These are phyloP conservation scores for Cordyceps pruinosa DNA, from an alignment of 2,329 filamentous ascomycete species.

Conservation along the genomic window DNA sequence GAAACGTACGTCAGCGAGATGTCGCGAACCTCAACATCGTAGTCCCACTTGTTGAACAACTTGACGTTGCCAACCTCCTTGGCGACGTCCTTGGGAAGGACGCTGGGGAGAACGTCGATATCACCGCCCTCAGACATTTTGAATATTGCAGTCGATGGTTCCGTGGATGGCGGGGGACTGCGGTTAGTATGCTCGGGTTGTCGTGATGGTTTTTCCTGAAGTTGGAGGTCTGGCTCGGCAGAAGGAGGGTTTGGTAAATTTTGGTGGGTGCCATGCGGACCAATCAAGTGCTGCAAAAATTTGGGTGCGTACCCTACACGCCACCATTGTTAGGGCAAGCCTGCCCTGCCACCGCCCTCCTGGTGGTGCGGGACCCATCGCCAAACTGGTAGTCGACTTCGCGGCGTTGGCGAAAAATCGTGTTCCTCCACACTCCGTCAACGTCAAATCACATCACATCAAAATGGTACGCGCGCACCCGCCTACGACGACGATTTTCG, in stretches of 20 bases:
- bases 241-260: slow-evolving; percentile 28
- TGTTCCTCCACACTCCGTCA: slow-evolving; percentile 30
- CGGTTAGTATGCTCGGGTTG: slow-evolving; percentile 31
- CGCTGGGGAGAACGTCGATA: slow-evolving; percentile 76
- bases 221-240: slow-evolving; percentile 28
- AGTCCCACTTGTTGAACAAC: slow-evolving; percentile 96
- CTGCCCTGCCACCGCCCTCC: slow-evolving; percentile 27
- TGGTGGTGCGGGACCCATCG: slow-evolving; percentile 16
- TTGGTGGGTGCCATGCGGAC: slow-evolving; percentile 27
- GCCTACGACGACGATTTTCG: background rate
- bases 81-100: slow-evolving; percentile 89
- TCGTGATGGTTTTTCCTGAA: slow-evolving; percentile 32
- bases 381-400: slow-evolving; percentile 24
- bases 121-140: slow-evolving; percentile 93
- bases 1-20: slow-evolving; percentile 91
- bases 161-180: slow-evolving; percentile 30
- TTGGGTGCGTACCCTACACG: slow-evolving; percentile 23
- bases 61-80: slow-evolving; percentile 87
- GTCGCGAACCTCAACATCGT: slow-evolving; percentile 99
- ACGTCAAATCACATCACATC: slow-evolving; percentile 34
- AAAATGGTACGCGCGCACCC: slow-evolving; percentile 34
- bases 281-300: slow-evolving; percentile 29
- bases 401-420: slow-evolving; percentile 24
- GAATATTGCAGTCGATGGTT: slow-evolving; percentile 36
- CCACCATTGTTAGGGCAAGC: slow-evolving; percentile 33